phyloP scores from a whole-genome alignment of 1,284 basidiomycete species.

The Serendipita sp. region DNA sequence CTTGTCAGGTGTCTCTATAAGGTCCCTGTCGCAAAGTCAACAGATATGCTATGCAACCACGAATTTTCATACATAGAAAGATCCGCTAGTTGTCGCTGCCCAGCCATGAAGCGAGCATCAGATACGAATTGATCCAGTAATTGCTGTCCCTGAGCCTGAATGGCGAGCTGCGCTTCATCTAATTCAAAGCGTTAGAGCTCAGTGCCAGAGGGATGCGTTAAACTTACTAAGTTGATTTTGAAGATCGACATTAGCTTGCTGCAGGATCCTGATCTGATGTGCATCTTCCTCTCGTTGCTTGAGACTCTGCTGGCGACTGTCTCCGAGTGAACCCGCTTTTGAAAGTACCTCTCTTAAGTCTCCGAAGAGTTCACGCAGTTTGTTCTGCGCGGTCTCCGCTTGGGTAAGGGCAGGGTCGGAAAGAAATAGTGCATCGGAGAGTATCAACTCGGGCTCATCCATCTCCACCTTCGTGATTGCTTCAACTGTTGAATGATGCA shows the following conservation, averaged over 20 bases:
- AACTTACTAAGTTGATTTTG: constrained; percentile 43
- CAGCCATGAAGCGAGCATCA: constrained; percentile 23
- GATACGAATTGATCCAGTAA: constrained; percentile 37
- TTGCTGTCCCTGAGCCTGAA: constrained; percentile 32
- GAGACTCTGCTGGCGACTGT: background rate
- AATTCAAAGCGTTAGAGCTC: constrained; percentile 7
- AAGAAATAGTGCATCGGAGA: constrained; percentile 11
- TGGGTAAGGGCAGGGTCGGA: constrained; percentile 11
- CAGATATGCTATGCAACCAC: constrained; percentile 28
- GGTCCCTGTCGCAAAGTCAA: constrained; percentile 20
- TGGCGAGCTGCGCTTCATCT: constrained; percentile 35
- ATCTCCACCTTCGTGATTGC: constrained; percentile 19
- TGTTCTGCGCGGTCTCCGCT: constrained; percentile 15
- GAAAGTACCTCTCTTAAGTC: constrained; percentile 12
- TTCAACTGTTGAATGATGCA: constrained; percentile 7
- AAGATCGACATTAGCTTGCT: constrained; percentile 32
- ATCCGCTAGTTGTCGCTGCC: constrained; percentile 9
- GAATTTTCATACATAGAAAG: constrained; percentile 19
- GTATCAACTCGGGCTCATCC: constrained; percentile 8
- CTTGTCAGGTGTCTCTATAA: constrained; percentile 34
- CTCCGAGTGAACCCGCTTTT: background rate
- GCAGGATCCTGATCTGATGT: constrained; percentile 23
- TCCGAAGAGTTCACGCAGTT: constrained; percentile 13
- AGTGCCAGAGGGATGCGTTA: background rate
- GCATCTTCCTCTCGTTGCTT: constrained; percentile 25